A percentile compares a stretch with the other conserved stretches of the same genome.
Conservation (phyloP, 352 stramenopile genomes). For the Phytophthora citrophthora region DNA sequence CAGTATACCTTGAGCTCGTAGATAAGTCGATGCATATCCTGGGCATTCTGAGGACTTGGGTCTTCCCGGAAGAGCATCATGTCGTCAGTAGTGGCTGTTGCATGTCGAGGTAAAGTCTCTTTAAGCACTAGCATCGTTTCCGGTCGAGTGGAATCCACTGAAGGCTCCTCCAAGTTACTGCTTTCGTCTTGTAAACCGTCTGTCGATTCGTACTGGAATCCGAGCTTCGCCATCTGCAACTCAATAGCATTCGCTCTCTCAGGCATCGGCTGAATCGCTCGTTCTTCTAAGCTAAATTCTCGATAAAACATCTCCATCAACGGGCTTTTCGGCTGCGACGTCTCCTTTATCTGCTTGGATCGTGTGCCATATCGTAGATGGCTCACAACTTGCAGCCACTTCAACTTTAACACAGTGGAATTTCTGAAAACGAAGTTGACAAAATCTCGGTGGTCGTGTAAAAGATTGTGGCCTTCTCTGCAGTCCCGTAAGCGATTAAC, state of each 20-base stretch:
- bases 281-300: slow-evolving; percentile 38
- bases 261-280: slow-evolving; percentile 34
- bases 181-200: slow-evolving; percentile 3
- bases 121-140: slow-evolving; percentile 18
- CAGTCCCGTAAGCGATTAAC: slow-evolving; percentile 48
- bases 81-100: slow-evolving; percentile 20
- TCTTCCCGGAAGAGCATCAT: slow-evolving; percentile 31
- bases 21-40: slow-evolving; percentile 63
- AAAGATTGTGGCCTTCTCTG: slow-evolving; percentile 36
- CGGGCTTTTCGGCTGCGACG: background rate
- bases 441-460: slow-evolving; percentile 53
- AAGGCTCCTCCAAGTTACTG: background rate
- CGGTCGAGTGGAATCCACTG: slow-evolving; percentile 10
- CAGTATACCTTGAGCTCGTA: slow-evolving; percentile 65
- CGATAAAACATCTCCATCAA: slow-evolving; percentile 42
- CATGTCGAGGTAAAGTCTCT: background rate
- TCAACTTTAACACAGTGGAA: slow-evolving; percentile 42
- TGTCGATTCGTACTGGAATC: slow-evolving; percentile 46
- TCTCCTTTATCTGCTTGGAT: background rate
- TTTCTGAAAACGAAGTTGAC: slow-evolving; percentile 75
- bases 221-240: slow-evolving; percentile 41
- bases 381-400: slow-evolving; percentile 63
- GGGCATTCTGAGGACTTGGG: slow-evolving; percentile 28
- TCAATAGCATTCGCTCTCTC: slow-evolving; percentile 53
- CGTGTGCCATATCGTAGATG: slow-evolving; percentile 44